Conservation (phyloP, 495 filamentous ascomycete genomes). For the Saxophila tyrrhenica region DNA sequence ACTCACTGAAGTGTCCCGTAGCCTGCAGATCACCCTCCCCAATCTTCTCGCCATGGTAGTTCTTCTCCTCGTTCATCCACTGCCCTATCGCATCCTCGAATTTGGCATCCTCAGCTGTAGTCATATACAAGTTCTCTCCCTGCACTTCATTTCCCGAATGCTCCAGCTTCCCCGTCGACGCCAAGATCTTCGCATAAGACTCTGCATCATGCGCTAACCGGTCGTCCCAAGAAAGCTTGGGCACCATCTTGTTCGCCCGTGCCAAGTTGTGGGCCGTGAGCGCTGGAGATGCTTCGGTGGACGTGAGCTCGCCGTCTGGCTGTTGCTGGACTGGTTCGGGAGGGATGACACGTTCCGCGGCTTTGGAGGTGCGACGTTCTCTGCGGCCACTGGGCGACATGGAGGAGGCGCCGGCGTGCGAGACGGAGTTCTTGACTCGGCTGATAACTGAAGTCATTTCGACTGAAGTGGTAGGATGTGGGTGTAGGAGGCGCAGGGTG, state of each 20-base stretch:
- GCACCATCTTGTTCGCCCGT: slow-evolving; percentile 15
- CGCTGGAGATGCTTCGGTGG: slow-evolving; percentile 12
- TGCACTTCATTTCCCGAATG: slow-evolving; percentile 27
- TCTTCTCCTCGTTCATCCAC: slow-evolving; percentile 28
- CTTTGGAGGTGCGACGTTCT: background rate
- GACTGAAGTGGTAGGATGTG: background rate
- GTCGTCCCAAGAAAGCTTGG: slow-evolving; percentile 27
- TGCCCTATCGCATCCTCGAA: slow-evolving; percentile 14
- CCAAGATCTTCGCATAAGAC: slow-evolving; percentile 27
- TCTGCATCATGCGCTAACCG: slow-evolving; percentile 27
- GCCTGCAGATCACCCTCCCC: slow-evolving; percentile 28
- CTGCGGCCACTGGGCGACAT: background rate
- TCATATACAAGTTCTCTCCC: slow-evolving; percentile 34
- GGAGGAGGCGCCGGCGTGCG: background rate
- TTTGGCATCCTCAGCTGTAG: slow-evolving; percentile 3
- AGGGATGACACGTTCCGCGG: background rate
- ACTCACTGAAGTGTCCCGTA: slow-evolving; percentile 28
- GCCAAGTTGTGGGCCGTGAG: slow-evolving; percentile 27
- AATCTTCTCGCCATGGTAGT: slow-evolving; percentile 32
- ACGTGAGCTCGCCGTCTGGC: background rate
- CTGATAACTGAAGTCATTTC: background rate
- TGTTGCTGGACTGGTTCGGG: background rate
- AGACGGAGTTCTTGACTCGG: background rate
- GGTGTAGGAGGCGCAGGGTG: no score
- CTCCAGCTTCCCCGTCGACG: slow-evolving; percentile 22